These are phyloP conservation scores for Emericellopsis cladophorae DNA, from an alignment of 2,329 filamentous ascomycete genomes.

Conservation along the genomic window DNA sequence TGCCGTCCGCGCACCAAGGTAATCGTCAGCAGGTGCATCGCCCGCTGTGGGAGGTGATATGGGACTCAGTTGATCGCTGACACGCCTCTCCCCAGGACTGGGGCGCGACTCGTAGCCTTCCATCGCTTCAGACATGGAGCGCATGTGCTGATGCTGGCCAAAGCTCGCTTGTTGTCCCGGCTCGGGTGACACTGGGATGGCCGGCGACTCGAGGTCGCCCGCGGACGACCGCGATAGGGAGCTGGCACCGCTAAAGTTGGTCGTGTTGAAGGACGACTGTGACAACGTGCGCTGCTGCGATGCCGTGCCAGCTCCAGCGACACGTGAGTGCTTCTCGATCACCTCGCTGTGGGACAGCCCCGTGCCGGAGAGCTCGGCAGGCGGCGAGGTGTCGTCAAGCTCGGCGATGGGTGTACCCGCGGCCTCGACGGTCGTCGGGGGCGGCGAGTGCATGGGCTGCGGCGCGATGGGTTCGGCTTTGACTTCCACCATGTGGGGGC, in stretches of 20 bases:
- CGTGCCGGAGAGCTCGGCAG: conserved; percentile 31
- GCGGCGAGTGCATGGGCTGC: conserved; percentile 1
- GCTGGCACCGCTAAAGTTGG: conserved; percentile 10
- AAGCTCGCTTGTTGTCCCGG: background rate
- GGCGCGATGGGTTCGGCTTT: conserved; percentile 7
- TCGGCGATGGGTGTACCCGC: conserved; percentile 30
- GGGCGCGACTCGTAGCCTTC: background rate
- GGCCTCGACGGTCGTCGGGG: conserved; percentile 22
- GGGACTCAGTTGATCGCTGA: conserved; percentile 4
- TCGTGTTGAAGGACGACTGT: conserved; percentile 9
- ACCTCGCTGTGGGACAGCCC: conserved; percentile 24
- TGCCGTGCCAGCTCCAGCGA: conserved; percentile 3
- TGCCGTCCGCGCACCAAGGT: conserved; percentile 11
- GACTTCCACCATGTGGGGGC: conserved; percentile 24
- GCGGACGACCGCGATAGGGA: conserved; percentile 14
- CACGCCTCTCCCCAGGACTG: background rate
- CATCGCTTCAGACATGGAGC: conserved; percentile 3
- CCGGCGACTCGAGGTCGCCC: conserved; percentile 2
- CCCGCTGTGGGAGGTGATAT: conserved; percentile 16
- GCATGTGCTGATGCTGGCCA: conserved; percentile 1
- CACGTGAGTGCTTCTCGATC: conserved; percentile 19
- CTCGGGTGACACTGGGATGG: conserved; percentile 1
- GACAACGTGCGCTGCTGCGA: conserved; percentile 4
- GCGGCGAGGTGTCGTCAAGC: conserved; percentile 30
- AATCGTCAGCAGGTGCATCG: conserved; percentile 13